Conservation (phyloP, 352 stramenopile genomes). For the Elongisporangium anandrum region DNA sequence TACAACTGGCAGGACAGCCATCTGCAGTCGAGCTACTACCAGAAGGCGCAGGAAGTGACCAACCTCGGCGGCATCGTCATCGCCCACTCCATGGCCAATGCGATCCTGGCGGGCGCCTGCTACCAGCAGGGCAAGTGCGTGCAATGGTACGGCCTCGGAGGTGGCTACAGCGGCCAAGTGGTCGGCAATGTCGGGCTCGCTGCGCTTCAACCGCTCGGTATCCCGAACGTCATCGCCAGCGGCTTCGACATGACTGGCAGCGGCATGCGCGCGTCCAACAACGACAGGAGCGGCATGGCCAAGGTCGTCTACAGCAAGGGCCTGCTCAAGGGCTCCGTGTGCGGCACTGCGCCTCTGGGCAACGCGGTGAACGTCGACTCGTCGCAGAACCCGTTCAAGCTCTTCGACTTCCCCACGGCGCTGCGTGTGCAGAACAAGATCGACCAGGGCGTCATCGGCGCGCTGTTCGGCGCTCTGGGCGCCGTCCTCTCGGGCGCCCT, state of each 20-base stretch:
- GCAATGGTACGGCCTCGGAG: slow-evolving; percentile 2
- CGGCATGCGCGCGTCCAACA: too few relatives aligned
- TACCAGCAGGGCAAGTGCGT: slow-evolving; percentile 2
- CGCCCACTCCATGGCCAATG: slow-evolving; percentile 2
- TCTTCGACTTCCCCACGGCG: slow-evolving; percentile 1
- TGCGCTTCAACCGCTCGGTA: background rate
- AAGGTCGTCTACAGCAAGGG: slow-evolving; percentile 1
- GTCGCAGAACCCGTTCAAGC: background rate
- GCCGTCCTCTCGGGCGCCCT: background rate
- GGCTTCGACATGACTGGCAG: too few relatives aligned
- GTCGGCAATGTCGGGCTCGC: background rate
- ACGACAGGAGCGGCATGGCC: slow-evolving; percentile 1
- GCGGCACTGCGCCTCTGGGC: background rate
- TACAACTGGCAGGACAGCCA: slow-evolving; percentile 2
- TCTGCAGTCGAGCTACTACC: slow-evolving; percentile 1
- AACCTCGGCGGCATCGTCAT: slow-evolving; percentile 1
- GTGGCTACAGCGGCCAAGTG: slow-evolving; percentile 1
- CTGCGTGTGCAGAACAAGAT: slow-evolving; percentile 2
- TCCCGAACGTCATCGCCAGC: background rate
- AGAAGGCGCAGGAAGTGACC: slow-evolving; percentile 3
- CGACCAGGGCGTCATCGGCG: slow-evolving; percentile 1
- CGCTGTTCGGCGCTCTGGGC: background rate
- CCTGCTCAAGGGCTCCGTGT: slow-evolving; percentile 5
- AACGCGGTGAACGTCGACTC: slow-evolving; percentile 1
- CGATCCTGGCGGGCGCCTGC: slow-evolving; percentile 4